Conservation (phyloP, 441 rosid species). For the Adansonia rubrostipa region DNA sequence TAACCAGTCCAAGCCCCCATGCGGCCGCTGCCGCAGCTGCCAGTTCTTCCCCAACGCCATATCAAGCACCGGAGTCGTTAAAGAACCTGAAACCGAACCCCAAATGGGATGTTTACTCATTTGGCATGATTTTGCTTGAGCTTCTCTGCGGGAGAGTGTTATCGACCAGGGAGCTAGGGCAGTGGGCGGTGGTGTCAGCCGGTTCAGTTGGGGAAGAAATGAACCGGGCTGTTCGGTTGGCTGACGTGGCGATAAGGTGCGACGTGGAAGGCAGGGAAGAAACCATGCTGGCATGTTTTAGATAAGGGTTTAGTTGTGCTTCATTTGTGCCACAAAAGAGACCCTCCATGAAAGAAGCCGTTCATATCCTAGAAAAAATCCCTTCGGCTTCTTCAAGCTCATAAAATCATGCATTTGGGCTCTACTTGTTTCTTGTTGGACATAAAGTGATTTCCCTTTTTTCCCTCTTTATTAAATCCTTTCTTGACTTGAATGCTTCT, state of each 20-base stretch:
- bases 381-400: slow-evolving; percentile 8
- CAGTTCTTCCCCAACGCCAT: slow-evolving; percentile 34
- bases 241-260: slow-evolving; percentile 54
- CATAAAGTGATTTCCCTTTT: not conserved
- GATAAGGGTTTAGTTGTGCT: slow-evolving; percentile 70
- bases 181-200: slow-evolving; percentile 48
- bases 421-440: slow-evolving; percentile 3
- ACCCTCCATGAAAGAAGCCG: slow-evolving; percentile 77
- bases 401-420: slow-evolving; percentile 29
- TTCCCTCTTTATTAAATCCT: not conserved
- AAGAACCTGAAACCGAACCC: slow-evolving; percentile 59
- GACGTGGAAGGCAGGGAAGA: slow-evolving; percentile 60
- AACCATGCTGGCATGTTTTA: slow-evolving; percentile 56
- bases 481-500: not conserved
- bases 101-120: slow-evolving; percentile 80
- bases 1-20: slow-evolving; percentile 32
- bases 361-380: slow-evolving; percentile 68
- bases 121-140: slow-evolving; percentile 70
- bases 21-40: slow-evolving; percentile 18
- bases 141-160: slow-evolving; percentile 64
- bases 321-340: slow-evolving; percentile 68
- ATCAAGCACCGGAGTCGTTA: slow-evolving; percentile 73
- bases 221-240: slow-evolving; percentile 50
- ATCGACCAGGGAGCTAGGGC: not conserved
- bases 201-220: slow-evolving; percentile 50